A percentile compares a stretch with the other conserved stretches of the same genome.
These are phyloP conservation scores for Perilla frutescens DNA, from an alignment of 257 asterid species.

Conservation along the genomic window DNA sequence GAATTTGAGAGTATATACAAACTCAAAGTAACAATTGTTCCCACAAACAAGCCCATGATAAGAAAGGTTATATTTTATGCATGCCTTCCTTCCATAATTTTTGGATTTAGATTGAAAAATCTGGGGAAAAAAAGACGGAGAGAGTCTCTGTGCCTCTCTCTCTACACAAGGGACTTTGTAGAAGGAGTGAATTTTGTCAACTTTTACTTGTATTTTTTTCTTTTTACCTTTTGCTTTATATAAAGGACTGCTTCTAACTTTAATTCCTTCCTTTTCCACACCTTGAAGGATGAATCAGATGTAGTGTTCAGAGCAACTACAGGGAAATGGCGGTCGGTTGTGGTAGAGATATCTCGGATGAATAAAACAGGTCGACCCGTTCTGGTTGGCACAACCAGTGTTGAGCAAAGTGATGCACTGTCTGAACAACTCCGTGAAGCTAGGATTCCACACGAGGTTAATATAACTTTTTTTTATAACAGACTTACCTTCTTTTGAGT, in stretches of 20 bases:
- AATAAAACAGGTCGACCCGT: conserved; percentile 96
- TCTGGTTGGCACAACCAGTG: conserved; percentile 98
- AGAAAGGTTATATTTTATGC: conserved; percentile 69
- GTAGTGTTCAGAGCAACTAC: conserved; percentile 89
- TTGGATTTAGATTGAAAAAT: conserved; percentile 19
- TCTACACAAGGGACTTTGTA: background rate
- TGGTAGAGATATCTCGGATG: conserved; percentile 98
- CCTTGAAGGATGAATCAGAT: conserved; percentile 87
- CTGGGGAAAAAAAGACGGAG: conserved; percentile 21
- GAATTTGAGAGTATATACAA: conserved; percentile 98
- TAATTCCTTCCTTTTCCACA: conserved; percentile 23
- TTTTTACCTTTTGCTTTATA: conserved; percentile 26
- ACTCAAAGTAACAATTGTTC: conserved; percentile 97
- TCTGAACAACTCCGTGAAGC: conserved; percentile 87
- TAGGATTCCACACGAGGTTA: conserved; percentile 92
- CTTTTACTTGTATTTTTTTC: conserved; percentile 1
- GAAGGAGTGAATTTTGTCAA: conserved; percentile 25
- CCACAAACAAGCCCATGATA: conserved; percentile 98
- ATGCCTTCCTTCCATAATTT: conserved; percentile 27
- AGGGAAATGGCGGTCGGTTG: conserved; percentile 98
- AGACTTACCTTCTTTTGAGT: conserved; percentile 14
- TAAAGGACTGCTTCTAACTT: conserved; percentile 35
- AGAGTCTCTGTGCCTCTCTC: conserved; percentile 8
- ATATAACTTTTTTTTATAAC: conserved; percentile 10
- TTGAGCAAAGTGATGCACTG: conserved; percentile 96